Percentiles rank a stretch among this genome's conserved stretches.
phyloP scores from a whole-genome alignment of 768 basidiomycete genomes.

The Termitomyces bulborhizus region DNA sequence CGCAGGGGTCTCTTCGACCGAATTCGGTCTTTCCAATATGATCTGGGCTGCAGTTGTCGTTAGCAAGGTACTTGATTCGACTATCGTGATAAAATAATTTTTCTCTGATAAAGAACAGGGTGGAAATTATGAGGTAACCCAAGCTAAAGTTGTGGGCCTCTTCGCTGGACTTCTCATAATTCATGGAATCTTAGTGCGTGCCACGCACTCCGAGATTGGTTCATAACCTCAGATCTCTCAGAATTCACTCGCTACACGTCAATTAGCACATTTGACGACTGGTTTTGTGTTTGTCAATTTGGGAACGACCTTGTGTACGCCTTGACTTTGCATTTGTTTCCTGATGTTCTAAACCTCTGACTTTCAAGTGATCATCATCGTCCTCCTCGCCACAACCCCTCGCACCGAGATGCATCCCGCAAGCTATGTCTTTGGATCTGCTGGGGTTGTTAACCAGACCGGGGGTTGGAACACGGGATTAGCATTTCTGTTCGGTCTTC shows the following conservation, averaged over 20 bases:
- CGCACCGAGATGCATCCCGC: slow-evolving; percentile 78
- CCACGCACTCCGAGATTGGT: not conserved
- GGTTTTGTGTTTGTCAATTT: slow-evolving; percentile 86
- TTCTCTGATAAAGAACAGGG: slow-evolving; percentile 23
- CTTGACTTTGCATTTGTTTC: not conserved
- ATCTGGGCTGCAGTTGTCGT: slow-evolving; percentile 71
- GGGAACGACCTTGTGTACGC: slow-evolving; percentile 63
- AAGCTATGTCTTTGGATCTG: slow-evolving; percentile 71
- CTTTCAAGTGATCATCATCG: slow-evolving; percentile 71
- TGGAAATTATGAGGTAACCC: slow-evolving; percentile 53
- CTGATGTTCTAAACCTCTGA: slow-evolving; percentile 3
- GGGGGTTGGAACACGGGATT: slow-evolving; percentile 77
- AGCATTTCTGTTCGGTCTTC: slow-evolving; percentile 77
- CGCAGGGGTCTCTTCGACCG: slow-evolving; percentile 80
- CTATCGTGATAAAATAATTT: not conserved
- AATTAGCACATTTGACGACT: slow-evolving; percentile 68
- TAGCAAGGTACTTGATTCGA: slow-evolving; percentile 33
- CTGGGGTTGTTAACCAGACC: slow-evolving; percentile 71
- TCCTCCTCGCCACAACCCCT: slow-evolving; percentile 68
- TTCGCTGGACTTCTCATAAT: slow-evolving; percentile 71
- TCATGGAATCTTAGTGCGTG: slow-evolving; percentile 62
- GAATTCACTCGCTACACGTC: slow-evolving; percentile 72
- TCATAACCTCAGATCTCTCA: slow-evolving; percentile 1
- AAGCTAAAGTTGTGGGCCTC: slow-evolving; percentile 73
- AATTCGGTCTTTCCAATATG: slow-evolving; percentile 77